phyloP scores from a whole-genome alignment of 2,329 filamentous ascomycete species.

The Aspergillus novoparasiticus region DNA sequence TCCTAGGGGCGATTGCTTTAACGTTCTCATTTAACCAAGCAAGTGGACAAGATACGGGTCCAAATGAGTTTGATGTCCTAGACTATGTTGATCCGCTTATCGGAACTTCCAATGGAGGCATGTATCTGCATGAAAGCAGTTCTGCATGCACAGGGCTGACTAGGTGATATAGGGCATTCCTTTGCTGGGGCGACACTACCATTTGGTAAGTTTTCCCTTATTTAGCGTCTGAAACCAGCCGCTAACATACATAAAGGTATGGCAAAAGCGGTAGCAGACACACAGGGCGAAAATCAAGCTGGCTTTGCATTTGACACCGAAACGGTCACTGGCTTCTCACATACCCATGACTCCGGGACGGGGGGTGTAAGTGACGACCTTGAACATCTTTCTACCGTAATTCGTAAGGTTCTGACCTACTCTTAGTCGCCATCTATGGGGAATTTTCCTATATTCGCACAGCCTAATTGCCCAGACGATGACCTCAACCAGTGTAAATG shows the following conservation, averaged over 20 bases:
- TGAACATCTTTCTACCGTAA: not conserved
- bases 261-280: constrained; percentile 60
- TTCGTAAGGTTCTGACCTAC: constrained; percentile 4
- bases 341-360: constrained; percentile 58
- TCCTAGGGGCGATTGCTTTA: not conserved
- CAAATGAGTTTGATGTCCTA: constrained; percentile 35
- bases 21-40: not conserved
- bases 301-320: constrained; percentile 58
- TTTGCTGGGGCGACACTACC: constrained; percentile 60
- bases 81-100: constrained; percentile 56
- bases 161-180: constrained; percentile 51
- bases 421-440: constrained; percentile 55
- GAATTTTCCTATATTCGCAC: constrained; percentile 73
- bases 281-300: constrained; percentile 57
- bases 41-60: not conserved
- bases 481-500: constrained; percentile 65
- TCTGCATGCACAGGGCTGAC: not conserved
- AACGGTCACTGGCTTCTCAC: constrained; percentile 54
- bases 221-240: not conserved
- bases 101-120: constrained; percentile 55
- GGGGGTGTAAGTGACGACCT: constrained; percentile 43
- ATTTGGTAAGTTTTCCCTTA: constrained; percentile 42
- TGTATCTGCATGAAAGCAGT: not conserved
- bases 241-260: constrained; percentile 42
- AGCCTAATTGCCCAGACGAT: constrained; percentile 62